Evolutionary conservation across 2,329 filamentous ascomycete species (phyloP).

Genomic region (Trichoderma lentiforme): DNA sequence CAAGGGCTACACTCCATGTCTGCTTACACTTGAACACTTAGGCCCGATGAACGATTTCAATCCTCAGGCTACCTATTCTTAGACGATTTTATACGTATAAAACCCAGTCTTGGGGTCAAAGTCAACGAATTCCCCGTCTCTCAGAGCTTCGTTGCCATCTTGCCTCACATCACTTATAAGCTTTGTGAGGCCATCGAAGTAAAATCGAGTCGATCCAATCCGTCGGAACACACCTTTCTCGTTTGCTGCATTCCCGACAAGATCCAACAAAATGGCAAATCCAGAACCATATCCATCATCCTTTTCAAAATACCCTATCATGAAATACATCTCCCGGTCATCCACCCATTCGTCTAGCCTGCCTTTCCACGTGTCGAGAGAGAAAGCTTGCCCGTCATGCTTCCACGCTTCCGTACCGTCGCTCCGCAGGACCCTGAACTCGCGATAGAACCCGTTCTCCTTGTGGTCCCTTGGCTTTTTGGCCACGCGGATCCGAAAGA

Average conservation of each 20-base stretch:
- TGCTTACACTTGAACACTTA: neutral
- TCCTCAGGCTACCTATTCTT: neutral
- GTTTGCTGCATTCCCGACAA: neutral
- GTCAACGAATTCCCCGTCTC: neutral
- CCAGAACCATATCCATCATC: neutral
- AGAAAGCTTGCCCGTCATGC: neutral
- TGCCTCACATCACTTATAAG: neutral
- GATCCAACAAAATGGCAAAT: slow-evolving; percentile 1
- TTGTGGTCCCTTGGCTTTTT: neutral
- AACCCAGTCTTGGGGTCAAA: neutral
- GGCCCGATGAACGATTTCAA: neutral
- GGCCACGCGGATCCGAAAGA: neutral
- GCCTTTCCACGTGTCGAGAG: neutral
- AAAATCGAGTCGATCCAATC: neutral
- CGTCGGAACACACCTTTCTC: neutral
- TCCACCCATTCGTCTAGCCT: neutral
- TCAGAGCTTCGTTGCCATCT: neutral
- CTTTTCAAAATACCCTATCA: neutral
- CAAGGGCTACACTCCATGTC: neutral
- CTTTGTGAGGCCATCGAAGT: neutral
- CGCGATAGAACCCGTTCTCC: neutral
- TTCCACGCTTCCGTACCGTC: neutral
- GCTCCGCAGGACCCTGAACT: neutral
- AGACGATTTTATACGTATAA: neutral
- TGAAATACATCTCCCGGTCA: slow-evolving; percentile 7